phyloP scores from a whole-genome alignment of 1,284 basidiomycete genomes.

The Apiotrichum gracile region DNA sequence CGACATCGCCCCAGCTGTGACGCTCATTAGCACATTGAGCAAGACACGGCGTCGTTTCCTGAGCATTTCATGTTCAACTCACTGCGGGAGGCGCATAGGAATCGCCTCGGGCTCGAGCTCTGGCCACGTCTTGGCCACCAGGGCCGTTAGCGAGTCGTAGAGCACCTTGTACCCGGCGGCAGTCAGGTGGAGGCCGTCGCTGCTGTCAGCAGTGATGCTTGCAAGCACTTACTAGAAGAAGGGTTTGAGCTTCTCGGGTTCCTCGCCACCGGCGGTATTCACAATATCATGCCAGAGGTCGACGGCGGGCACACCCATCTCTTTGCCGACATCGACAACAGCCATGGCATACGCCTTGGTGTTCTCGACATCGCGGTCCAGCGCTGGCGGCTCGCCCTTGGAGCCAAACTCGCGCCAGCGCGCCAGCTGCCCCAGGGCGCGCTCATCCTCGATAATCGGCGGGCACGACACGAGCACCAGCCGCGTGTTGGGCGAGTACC shows the following conservation, averaged over 20 bases:
- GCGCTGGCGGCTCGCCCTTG: constrained; percentile 28
- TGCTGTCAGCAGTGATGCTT: constrained; percentile 2
- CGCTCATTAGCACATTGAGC: not conserved
- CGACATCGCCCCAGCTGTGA: constrained; percentile 24
- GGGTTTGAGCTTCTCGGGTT: constrained; percentile 49
- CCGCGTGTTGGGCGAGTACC: constrained; percentile 66
- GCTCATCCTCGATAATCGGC: constrained; percentile 61
- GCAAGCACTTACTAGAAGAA: constrained; percentile 34
- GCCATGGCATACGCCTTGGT: constrained; percentile 66
- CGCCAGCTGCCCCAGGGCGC: constrained; percentile 41
- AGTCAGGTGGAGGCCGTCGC: constrained; percentile 74
- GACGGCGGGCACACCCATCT: constrained; percentile 56
- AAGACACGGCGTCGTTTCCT: not conserved
- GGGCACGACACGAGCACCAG: constrained; percentile 78
- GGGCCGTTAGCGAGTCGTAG: constrained; percentile 58
- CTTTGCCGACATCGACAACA: constrained; percentile 57
- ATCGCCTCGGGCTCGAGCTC: constrained; percentile 55
- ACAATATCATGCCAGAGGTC: constrained; percentile 67
- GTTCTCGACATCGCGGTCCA: constrained; percentile 58
- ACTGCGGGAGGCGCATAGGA: constrained; percentile 37
- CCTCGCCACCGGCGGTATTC: constrained; percentile 57
- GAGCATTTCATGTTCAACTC: constrained; percentile 3
- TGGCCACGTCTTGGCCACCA: constrained; percentile 58
- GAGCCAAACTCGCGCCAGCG: constrained; percentile 29
- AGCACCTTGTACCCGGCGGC: constrained; percentile 65